phyloP scores from a whole-genome alignment of 768 basidiomycete genomes.

The Suillus subalutaceus region DNA sequence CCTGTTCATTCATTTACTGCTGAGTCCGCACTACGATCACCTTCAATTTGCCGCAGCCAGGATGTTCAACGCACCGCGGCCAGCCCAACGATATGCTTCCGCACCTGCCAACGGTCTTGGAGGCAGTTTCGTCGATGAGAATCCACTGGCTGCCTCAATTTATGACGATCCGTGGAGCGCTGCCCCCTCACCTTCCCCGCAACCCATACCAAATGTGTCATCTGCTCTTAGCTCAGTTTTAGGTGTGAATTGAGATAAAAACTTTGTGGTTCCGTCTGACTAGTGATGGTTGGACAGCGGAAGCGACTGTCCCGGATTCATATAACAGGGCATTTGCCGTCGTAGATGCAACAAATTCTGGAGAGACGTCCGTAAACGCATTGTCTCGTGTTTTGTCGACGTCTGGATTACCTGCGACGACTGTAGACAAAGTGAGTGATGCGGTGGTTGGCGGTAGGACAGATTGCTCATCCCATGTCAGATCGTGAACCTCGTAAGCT shows the following conservation, averaged over 20 bases:
- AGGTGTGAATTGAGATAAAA: conserved; percentile 40
- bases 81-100: conserved; percentile 66
- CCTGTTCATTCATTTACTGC: background rate
- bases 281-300: conserved; percentile 47
- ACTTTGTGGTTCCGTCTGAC: conserved; percentile 5
- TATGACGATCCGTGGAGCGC: conserved; percentile 87
- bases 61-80: conserved; percentile 88
- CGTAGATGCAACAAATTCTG: conserved; percentile 70
- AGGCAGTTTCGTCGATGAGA: conserved; percentile 74
- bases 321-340: conserved; percentile 76
- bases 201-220: conserved; percentile 53
- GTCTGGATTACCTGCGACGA: conserved; percentile 78
- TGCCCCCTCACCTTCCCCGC: conserved; percentile 70
- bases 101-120: conserved; percentile 62
- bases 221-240: conserved; percentile 71
- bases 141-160: conserved; percentile 71
- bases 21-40: background rate
- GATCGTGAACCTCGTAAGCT: conserved; percentile 91
- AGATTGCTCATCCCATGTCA: conserved; percentile 29
- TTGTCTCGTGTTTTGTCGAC: conserved; percentile 80
- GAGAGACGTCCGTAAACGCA: conserved; percentile 82
- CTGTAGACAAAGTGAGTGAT: conserved; percentile 70
- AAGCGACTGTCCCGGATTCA: conserved; percentile 77
- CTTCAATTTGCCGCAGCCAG: conserved; percentile 20
- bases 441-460: conserved; percentile 5